phyloP scores from a whole-genome alignment of 2,329 filamentous ascomycete genomes.

The Bertia moriformis region DNA sequence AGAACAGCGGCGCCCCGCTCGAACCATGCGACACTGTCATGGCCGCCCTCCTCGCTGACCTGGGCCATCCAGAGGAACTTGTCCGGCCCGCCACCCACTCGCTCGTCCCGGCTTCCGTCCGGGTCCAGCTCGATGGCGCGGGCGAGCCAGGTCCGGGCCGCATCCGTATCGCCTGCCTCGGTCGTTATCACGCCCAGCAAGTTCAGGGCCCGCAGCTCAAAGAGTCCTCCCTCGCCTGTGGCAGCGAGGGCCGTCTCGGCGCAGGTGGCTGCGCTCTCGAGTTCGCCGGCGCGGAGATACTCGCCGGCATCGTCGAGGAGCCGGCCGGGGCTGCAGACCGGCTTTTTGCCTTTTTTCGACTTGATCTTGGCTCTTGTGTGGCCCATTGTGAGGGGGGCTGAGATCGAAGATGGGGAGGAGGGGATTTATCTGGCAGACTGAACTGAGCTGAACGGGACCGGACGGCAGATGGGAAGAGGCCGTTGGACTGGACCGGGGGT shows the following conservation, averaged over 20 bases:
- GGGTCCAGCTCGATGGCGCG: slow-evolving; percentile 63
- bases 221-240: slow-evolving; percentile 25
- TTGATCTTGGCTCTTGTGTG: no score
- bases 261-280: slow-evolving; percentile 10
- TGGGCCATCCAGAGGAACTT: slow-evolving; percentile 94
- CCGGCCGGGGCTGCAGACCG: no score
- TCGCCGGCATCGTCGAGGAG: no score
- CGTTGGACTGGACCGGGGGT: no score
- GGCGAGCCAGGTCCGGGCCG: slow-evolving; percentile 58
- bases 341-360: no score
- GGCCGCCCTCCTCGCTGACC: slow-evolving; percentile 58
- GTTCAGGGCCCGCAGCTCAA: slow-evolving; percentile 53
- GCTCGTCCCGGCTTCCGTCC: slow-evolving; percentile 56
- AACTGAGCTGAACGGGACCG: no score
- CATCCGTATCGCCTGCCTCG: slow-evolving; percentile 67
- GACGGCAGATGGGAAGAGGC: no score
- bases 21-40: slow-evolving; percentile 53
- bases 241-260: slow-evolving; percentile 26
- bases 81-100: slow-evolving; percentile 68
- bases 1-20: slow-evolving; percentile 60
- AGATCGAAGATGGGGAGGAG: no score
- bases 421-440: no score
- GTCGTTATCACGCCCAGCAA: slow-evolving; percentile 70
- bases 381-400: no score
- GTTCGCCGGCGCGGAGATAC: no score